Conservation (phyloP, 2,329 filamentous ascomycete genomes). For the Stagonosporopsis cucurbitacearum region DNA sequence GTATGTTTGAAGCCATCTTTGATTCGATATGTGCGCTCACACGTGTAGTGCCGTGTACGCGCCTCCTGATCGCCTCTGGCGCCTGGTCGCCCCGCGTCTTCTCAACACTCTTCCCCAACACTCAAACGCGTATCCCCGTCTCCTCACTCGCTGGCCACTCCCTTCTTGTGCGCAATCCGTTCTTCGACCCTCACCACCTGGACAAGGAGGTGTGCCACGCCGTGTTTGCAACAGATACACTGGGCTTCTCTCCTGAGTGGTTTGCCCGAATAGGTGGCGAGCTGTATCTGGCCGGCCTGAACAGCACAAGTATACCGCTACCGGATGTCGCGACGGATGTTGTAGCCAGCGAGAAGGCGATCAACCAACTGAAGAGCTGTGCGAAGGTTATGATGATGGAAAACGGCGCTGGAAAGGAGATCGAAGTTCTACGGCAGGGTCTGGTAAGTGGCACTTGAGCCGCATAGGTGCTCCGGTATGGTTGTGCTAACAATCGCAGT, state of each 20-base stretch:
- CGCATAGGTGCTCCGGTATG: neutral
- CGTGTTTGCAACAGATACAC: conserved; percentile 67
- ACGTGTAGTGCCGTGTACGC: conserved; percentile 64
- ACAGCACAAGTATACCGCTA: conserved; percentile 65
- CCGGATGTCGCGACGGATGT: conserved; percentile 63
- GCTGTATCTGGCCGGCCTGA: conserved; percentile 77
- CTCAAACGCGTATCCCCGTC: conserved; percentile 62
- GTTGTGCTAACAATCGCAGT: conserved; percentile 43
- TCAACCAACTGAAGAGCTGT: conserved; percentile 59
- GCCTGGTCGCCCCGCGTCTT: conserved; percentile 76
- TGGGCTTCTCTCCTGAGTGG: conserved; percentile 71
- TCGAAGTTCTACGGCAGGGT: conserved; percentile 69
- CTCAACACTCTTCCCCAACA: conserved; percentile 65
- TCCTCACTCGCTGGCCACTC: conserved; percentile 73
- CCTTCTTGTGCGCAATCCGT: conserved; percentile 68
- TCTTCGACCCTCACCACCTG: conserved; percentile 55
- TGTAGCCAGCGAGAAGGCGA: conserved; percentile 54
- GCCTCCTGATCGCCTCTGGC: conserved; percentile 71
- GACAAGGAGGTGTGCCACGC: conserved; percentile 65
- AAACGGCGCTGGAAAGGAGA: conserved; percentile 53
- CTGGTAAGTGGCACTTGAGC: conserved; percentile 49
- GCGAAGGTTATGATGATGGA: conserved; percentile 58
- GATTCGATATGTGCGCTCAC: conserved; percentile 18
- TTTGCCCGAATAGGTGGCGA: conserved; percentile 71
- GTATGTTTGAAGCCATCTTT: conserved; percentile 38